These are phyloP conservation scores for Zygnema circumcarinatum DNA, from an alignment of 139 green algal species.

Conservation along the genomic window DNA sequence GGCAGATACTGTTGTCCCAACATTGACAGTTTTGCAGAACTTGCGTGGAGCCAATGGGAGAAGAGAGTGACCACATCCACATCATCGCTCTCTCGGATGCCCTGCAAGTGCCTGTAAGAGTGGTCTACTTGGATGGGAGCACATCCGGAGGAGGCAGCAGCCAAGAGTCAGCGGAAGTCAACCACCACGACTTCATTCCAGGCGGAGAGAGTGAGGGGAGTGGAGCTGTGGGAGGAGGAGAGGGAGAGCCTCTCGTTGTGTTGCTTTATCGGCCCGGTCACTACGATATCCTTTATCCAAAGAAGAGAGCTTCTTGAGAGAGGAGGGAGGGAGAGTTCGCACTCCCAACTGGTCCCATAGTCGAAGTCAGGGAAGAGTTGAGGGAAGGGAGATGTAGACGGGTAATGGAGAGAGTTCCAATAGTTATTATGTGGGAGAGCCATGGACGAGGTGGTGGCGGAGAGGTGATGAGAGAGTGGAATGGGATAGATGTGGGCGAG, in stretches of 20 bases:
- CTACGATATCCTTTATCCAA: constrained; percentile 77
- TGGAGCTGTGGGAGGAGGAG: constrained; percentile 6
- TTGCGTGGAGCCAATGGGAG: constrained; percentile 80
- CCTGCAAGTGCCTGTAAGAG: constrained; percentile 79
- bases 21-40: constrained; percentile 53
- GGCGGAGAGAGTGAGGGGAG: constrained; percentile 21
- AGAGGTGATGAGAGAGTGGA: too few relatives aligned
- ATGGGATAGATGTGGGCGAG: too few relatives aligned
- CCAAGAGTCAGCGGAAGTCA: constrained; percentile 43
- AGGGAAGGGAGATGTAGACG: too few relatives aligned
- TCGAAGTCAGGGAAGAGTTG: too few relatives aligned
- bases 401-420: too few relatives aligned
- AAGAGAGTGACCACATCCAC: constrained; percentile 93
- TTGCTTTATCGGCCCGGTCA: constrained; percentile 81
- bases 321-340: too few relatives aligned
- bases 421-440: too few relatives aligned
- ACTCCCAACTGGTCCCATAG: too few relatives aligned
- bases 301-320: too few relatives aligned
- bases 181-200: constrained; percentile 75
- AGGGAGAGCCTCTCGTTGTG: constrained; percentile 59
- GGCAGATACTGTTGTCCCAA: too few relatives aligned
- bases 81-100: constrained; percentile 91
- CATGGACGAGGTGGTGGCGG: too few relatives aligned
- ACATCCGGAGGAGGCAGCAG: not conserved
- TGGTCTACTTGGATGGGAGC: constrained; percentile 77